Evolutionary conservation across 2,329 filamentous ascomycete genomes (phyloP).

Genomic region (Stachybotrys elegans): DNA sequence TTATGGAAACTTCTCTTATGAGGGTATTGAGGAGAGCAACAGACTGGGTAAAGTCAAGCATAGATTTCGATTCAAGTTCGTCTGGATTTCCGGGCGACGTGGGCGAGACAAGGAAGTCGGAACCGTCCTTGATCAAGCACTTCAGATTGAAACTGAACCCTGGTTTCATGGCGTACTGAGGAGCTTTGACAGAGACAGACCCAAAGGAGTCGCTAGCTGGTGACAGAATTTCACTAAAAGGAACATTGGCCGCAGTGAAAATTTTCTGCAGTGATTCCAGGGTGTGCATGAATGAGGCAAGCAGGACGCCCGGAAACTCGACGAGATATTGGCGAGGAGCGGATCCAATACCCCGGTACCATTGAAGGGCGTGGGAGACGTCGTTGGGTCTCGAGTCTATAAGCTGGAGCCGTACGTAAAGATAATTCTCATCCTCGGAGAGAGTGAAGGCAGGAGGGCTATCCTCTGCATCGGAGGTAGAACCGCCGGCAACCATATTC

Average conservation of each 20-base stretch:
- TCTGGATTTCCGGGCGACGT: constrained; percentile 11
- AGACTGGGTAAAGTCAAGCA: constrained; percentile 48
- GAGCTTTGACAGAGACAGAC: constrained; percentile 31
- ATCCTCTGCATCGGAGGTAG: constrained; percentile 8
- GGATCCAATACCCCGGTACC: constrained; percentile 18
- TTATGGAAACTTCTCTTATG: constrained; percentile 49
- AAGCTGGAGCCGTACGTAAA: constrained; percentile 26
- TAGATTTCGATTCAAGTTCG: constrained; percentile 27
- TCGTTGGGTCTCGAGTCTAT: constrained; percentile 15
- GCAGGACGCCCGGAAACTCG: constrained; percentile 57
- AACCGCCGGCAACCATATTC: constrained; percentile 13
- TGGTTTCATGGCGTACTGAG: constrained; percentile 42
- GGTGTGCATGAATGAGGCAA: constrained; percentile 53
- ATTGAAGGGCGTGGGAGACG: constrained; percentile 19
- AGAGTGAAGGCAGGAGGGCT: constrained; percentile 20
- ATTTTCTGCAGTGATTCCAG: constrained; percentile 52
- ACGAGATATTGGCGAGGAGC: constrained; percentile 33
- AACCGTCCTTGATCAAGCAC: constrained; percentile 20
- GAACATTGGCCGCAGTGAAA: constrained; percentile 34
- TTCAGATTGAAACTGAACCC: constrained; percentile 46
- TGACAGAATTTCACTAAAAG: constrained; percentile 43
- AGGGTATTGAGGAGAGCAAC: constrained; percentile 49
- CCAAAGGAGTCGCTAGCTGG: constrained; percentile 16
- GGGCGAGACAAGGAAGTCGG: constrained; percentile 15
- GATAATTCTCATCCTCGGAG: constrained; percentile 20